These are phyloP conservation scores for Stentor coeruleus DNA, from an alignment of 73 alveolate species.

Conservation along the genomic window DNA sequence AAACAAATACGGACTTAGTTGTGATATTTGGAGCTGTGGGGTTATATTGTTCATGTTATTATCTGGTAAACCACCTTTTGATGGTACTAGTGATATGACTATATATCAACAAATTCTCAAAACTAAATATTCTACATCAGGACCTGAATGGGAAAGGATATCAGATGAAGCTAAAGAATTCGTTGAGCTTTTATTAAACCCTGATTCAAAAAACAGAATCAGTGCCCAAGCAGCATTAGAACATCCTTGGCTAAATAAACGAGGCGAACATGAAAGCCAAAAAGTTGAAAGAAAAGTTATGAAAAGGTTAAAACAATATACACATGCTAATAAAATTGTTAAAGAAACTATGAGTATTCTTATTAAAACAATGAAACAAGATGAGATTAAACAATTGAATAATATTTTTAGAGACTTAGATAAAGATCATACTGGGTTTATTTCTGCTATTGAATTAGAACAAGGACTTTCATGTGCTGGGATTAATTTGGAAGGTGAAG, in stretches of 20 bases:
- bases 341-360: conserved; percentile 64
- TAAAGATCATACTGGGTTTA: conserved; percentile 83
- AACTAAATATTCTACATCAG: no score
- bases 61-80: neutral
- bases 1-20: no score
- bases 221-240: neutral
- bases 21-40: neutral
- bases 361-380: conserved; percentile 56
- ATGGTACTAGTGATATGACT: neutral
- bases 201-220: neutral
- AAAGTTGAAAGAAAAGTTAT: conserved; percentile 35
- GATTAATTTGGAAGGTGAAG: conserved; percentile 64
- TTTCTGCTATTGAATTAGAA: conserved; percentile 73
- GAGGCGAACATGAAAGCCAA: no score
- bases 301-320: conserved; percentile 37
- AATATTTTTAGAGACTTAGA: conserved; percentile 83
- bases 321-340: conserved; percentile 52
- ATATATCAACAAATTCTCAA: neutral
- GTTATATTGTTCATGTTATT: neutral
- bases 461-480: conserved; percentile 61
- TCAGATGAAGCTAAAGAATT: neutral
- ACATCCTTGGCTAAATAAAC: neutral
- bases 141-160: no score
- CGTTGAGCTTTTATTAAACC: neutral
- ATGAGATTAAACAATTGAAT: conserved; percentile 70